A percentile compares a stretch with the other conserved stretches of the same genome.
These are phyloP conservation scores for Boletus patriciae DNA, from an alignment of 768 basidiomycete genomes.

Conservation along the genomic window DNA sequence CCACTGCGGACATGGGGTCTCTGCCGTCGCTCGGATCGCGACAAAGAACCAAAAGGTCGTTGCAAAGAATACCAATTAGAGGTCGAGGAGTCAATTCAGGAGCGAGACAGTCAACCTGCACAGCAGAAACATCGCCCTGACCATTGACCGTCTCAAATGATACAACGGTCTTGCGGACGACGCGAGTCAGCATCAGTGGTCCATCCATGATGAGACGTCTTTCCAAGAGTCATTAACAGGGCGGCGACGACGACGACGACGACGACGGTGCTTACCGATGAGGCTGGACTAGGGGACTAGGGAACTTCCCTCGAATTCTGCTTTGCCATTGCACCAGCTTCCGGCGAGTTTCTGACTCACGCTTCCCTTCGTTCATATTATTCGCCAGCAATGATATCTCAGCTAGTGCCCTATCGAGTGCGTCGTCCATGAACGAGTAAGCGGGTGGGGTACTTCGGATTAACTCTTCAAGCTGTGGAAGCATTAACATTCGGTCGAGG, in stretches of 20 bases:
- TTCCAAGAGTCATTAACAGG: constrained; percentile 10
- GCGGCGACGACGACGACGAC: not conserved
- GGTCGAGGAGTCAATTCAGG: constrained; percentile 82
- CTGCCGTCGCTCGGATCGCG: constrained; percentile 81
- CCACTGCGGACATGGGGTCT: constrained; percentile 72
- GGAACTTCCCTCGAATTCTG: constrained; percentile 88
- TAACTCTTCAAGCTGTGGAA: constrained; percentile 72
- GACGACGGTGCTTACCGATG: constrained; percentile 63
- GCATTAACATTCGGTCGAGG: not conserved
- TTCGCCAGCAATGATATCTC: constrained; percentile 89
- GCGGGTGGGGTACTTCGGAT: constrained; percentile 80
- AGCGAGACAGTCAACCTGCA: constrained; percentile 88
- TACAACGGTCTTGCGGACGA: constrained; percentile 81
- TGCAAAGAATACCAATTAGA: constrained; percentile 82
- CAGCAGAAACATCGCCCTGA: constrained; percentile 73
- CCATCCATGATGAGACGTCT: constrained; percentile 96
- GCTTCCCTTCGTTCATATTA: constrained; percentile 98
- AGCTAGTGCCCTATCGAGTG: constrained; percentile 78
- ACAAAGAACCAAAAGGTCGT: constrained; percentile 90
- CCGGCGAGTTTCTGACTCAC: constrained; percentile 88
- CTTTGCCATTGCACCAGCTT: constrained; percentile 91
- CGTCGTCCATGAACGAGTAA: constrained; percentile 73
- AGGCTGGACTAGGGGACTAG: constrained; percentile 96
- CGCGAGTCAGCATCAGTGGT: constrained; percentile 77
- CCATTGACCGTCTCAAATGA: constrained; percentile 79